Evolutionary conservation across 352 stramenopile genomes (phyloP).

Genomic region (Globisporangium apiculatum): DNA sequence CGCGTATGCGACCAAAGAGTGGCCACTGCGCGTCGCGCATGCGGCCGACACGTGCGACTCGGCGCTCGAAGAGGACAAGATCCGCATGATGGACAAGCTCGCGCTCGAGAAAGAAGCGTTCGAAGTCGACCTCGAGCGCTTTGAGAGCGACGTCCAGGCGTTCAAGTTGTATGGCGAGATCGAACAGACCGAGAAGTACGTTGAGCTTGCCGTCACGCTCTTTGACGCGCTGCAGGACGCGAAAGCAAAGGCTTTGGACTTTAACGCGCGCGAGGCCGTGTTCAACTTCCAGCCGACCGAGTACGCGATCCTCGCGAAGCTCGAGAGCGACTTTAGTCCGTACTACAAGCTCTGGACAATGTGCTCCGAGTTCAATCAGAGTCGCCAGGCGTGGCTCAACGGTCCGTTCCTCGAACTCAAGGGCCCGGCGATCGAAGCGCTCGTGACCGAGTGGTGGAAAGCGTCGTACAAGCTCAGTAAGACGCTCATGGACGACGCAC

Average conservation of each 20-base stretch:
- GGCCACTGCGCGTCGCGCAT: slow-evolving; percentile 73
- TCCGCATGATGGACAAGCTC: slow-evolving; percentile 92
- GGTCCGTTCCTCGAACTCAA: slow-evolving; percentile 89
- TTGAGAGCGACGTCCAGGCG: slow-evolving; percentile 83
- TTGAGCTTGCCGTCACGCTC: slow-evolving; percentile 78
- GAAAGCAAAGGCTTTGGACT: slow-evolving; percentile 86
- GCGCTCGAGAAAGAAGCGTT: slow-evolving; percentile 89
- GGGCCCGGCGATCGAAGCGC: slow-evolving; percentile 79
- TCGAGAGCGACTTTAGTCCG: slow-evolving; percentile 83
- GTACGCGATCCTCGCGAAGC: slow-evolving; percentile 80
- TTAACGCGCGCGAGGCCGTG: slow-evolving; percentile 89
- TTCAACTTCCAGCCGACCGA: slow-evolving; percentile 92
- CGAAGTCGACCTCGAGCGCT: slow-evolving; percentile 78
- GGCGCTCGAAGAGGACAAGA: slow-evolving; percentile 88
- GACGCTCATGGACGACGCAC: slow-evolving; percentile 82
- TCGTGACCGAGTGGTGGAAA: slow-evolving; percentile 93
- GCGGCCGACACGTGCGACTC: slow-evolving; percentile 83
- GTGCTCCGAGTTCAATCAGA: slow-evolving; percentile 91
- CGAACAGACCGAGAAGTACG: slow-evolving; percentile 85
- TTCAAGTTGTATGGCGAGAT: slow-evolving; percentile 89
- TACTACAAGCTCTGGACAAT: slow-evolving; percentile 96
- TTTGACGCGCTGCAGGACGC: slow-evolving; percentile 90
- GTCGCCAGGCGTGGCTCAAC: slow-evolving; percentile 88
- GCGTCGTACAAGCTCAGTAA: slow-evolving; percentile 90
- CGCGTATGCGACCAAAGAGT: slow-evolving; percentile 87